A percentile compares a stretch with the other conserved stretches of the same genome.
Conservation (phyloP, 2,329 filamentous ascomycete species). For the Calonectria naviculata region DNA sequence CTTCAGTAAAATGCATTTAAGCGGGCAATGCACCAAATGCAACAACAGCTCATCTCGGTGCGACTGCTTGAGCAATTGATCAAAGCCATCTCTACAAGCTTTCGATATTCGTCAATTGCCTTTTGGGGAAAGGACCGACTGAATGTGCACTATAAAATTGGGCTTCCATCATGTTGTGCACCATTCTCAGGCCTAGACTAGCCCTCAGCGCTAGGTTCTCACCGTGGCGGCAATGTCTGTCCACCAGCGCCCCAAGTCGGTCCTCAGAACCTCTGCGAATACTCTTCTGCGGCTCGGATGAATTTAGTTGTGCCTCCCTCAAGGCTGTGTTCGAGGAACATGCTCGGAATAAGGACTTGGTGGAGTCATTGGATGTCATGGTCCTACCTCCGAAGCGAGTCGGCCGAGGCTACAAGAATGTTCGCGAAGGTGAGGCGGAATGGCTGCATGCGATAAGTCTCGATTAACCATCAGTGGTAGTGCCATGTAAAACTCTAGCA, state of each 20-base stretch:
- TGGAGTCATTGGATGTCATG: conserved; percentile 87
- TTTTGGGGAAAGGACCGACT: background rate
- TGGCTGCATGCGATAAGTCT: background rate
- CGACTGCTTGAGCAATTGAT: background rate
- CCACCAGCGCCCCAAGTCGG: conserved; percentile 24
- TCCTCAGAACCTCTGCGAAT: conserved; percentile 76
- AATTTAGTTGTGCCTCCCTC: conserved; percentile 86
- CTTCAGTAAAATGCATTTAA: conserved; percentile 47
- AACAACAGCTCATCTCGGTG: conserved; percentile 12
- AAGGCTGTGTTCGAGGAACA: conserved; percentile 74
- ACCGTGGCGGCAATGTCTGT: conserved; percentile 29
- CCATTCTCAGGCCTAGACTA: conserved; percentile 15
- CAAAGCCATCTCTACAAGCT: background rate
- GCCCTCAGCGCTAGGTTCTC: conserved; percentile 18
- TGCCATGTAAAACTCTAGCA: conserved; percentile 78
- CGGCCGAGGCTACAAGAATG: conserved; percentile 77
- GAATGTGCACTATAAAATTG: background rate
- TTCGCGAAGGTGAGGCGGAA: conserved; percentile 70
- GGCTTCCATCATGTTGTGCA: conserved; percentile 31
- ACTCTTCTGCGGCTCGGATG: conserved; percentile 94
- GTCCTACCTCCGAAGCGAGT: conserved; percentile 82
- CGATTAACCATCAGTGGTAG: conserved; percentile 53
- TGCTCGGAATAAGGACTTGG: conserved; percentile 59
- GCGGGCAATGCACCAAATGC: conserved; percentile 49
- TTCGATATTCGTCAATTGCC: background rate